phyloP scores from a whole-genome alignment of 2,329 filamentous ascomycete genomes.

The Atkinsonella texensis region DNA sequence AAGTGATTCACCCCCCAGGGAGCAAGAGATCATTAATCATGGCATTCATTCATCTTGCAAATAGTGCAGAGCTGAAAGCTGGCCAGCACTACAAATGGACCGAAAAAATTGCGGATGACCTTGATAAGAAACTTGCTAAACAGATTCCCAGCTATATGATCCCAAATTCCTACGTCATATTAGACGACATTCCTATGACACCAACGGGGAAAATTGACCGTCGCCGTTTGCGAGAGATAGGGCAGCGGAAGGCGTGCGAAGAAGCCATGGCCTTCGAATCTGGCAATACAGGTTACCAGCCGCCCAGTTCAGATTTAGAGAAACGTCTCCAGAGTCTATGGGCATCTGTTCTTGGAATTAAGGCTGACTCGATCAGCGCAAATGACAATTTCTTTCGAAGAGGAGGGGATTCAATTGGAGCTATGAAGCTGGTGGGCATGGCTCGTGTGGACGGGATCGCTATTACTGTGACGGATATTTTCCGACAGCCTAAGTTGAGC shows the following conservation, averaged over 20 bases:
- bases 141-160: constrained; percentile 8
- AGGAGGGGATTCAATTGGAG: constrained; percentile 25
- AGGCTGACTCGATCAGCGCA: constrained; percentile 6
- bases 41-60: not conserved
- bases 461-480: constrained; percentile 12
- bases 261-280: not conserved
- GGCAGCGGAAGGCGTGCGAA: not conserved
- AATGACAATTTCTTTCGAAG: constrained; percentile 9
- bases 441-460: not conserved
- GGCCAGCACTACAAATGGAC: not conserved
- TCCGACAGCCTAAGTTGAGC: constrained; percentile 3
- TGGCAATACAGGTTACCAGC: not conserved
- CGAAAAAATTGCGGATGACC: not conserved
- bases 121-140: constrained; percentile 8
- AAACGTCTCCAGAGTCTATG: constrained; percentile 7
- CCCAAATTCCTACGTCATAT: constrained; percentile 11
- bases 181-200: constrained; percentile 7
- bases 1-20: not conserved
- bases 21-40: not conserved
- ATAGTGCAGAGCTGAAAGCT: not conserved
- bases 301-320: not conserved
- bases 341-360: constrained; percentile 8
- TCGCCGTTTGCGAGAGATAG: constrained; percentile 4
- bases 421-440: constrained; percentile 6
- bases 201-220: constrained; percentile 10